These are phyloP conservation scores for Hibiscus tridactylites DNA, from an alignment of 345 rosid genomes.

Conservation along the genomic window DNA sequence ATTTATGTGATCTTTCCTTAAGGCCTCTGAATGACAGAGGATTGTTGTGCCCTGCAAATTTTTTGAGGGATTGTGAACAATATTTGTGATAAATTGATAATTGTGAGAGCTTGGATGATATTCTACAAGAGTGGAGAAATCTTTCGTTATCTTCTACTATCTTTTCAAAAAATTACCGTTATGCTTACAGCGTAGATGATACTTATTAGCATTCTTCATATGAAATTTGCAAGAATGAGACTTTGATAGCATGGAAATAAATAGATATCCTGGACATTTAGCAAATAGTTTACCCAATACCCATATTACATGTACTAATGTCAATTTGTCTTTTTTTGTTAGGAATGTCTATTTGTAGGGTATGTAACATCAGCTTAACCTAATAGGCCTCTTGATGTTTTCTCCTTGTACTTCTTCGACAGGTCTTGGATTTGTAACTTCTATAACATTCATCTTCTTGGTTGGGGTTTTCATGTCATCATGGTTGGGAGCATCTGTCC, in stretches of 20 bases:
- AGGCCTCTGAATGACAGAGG: background rate
- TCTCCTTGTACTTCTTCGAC: slow-evolving; percentile 13
- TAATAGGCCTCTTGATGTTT: slow-evolving; percentile 8
- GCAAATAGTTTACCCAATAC: background rate
- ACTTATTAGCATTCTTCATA: background rate
- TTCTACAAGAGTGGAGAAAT: background rate
- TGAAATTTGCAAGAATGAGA: background rate
- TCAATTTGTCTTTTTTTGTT: background rate
- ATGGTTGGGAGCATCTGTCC: slow-evolving; percentile 96
- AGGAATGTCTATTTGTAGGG: background rate
- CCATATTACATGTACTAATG: background rate
- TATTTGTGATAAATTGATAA: background rate
- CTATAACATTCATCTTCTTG: slow-evolving; percentile 87
- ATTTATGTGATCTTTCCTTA: background rate
- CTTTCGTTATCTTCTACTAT: too few species aligned
- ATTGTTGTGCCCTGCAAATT: background rate
- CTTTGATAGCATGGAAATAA: background rate
- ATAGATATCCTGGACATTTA: background rate
- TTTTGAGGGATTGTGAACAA: background rate
- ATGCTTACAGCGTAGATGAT: background rate
- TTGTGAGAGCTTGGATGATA: background rate
- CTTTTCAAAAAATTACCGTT: background rate
- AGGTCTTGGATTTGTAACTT: slow-evolving; percentile 97
- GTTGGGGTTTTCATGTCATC: slow-evolving; percentile 99
- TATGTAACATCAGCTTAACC: background rate